Conservation (phyloP, 371 early-diverging fungal species). For the Umbelopsis sp. region DNA sequence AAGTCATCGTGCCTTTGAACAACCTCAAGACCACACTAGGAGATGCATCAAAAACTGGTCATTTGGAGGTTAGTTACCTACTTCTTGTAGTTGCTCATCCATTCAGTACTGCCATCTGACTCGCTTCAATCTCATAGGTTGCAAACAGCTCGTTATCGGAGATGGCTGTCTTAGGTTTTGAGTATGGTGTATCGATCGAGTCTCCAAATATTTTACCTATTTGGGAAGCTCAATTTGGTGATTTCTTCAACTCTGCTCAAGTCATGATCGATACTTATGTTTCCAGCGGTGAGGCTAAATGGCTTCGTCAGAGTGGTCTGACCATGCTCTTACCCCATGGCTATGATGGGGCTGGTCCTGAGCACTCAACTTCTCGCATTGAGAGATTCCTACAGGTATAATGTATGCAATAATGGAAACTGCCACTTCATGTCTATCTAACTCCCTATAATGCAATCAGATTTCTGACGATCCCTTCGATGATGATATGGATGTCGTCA, state of each 20-base stretch:
- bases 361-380: slow-evolving; percentile 88
- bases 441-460: slow-evolving; percentile 35
- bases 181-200: slow-evolving; percentile 91
- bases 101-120: neutral
- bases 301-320: slow-evolving; percentile 90
- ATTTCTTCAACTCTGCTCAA: slow-evolving; percentile 97
- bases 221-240: slow-evolving; percentile 99
- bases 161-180: slow-evolving; percentile 95
- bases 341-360: slow-evolving; percentile 96
- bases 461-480: slow-evolving; percentile 81
- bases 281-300: slow-evolving; percentile 89
- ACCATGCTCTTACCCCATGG: slow-evolving; percentile 96
- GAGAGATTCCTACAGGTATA: slow-evolving; percentile 94
- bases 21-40: slow-evolving; percentile 38
- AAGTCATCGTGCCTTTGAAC: slow-evolving; percentile 82
- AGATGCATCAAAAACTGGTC: slow-evolving; percentile 49
- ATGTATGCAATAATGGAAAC: neutral
- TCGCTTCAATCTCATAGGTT: slow-evolving; percentile 56
- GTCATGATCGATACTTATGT: slow-evolving; percentile 94
- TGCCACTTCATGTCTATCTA: neutral
- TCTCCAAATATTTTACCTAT: slow-evolving; percentile 82
- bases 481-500: slow-evolving; percentile 49
- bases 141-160: slow-evolving; percentile 92
- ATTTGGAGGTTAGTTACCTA: slow-evolving; percentile 66
- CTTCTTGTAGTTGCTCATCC: neutral